Base-by-base conservation (phyloP, 257 asterid genomes). In the Lycium ferocissimum region DNA sequence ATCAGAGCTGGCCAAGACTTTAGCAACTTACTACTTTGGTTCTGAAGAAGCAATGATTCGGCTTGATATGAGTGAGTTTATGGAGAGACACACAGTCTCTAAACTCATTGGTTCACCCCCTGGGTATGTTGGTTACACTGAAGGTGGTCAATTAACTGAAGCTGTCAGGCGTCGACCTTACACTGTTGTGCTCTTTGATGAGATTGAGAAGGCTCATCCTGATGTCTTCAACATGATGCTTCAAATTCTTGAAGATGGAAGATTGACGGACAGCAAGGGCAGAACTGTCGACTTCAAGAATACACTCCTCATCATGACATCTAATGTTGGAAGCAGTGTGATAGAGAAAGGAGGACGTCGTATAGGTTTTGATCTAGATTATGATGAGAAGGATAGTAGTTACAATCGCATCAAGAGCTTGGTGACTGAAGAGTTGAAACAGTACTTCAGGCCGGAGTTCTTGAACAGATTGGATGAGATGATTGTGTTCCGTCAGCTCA, bases 11-110 rank as follows among this genome's bases (percentile, higher is more conserved):
- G 98, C 98, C 0, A 95, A 95, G 84, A 81, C 97, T 4, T 78
- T 95, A 63, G 99, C 99, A 7, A 83, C 94, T 4, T 95, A 93
- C 90, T 95, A 93, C 90, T 94, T 93, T 40, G 98, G 99, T 56
- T 95, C 95, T 0, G 95, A 92, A 85, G 98, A 94, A 49, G 92
- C 98, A 84, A 93, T 94, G 95, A 91, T 94, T 85, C 91, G 99
- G 62, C 92, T 95, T 2, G 99, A 95, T 54, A 95, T 95, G 99
- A 94, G 98, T 75, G 99, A 95, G 86, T 95, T 92, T 93, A 95
- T 93, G 98, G 98, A 92, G 87, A 88, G 95, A 58, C 99, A 95
- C 91, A 91, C 98, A 0, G 99, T 94, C 15, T 91, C 99, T 0
- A 94, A 92, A 85, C 95, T 95, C 22, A 91, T 92, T 1, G 98